Conservation (phyloP, 495 filamentous ascomycete species). For the Penicillium atrosanguineum region DNA sequence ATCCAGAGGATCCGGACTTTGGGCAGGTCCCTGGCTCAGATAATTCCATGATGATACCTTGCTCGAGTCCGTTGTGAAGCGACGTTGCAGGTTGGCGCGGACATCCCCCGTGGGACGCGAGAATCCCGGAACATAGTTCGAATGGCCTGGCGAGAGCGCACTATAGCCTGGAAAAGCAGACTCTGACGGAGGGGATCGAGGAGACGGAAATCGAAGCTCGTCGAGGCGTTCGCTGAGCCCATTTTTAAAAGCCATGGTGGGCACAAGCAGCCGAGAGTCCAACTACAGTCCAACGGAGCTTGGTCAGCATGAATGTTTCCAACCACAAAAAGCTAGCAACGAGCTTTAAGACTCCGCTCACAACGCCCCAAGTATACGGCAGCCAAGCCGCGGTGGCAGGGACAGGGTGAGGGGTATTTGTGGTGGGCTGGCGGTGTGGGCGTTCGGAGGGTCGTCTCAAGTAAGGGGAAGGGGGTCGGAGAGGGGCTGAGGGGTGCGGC, state of each 20-base stretch:
- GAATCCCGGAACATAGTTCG: conserved; percentile 53
- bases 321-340: not conserved
- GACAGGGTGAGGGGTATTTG: conserved; percentile 1
- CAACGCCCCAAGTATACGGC: not conserved
- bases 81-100: conserved; percentile 74
- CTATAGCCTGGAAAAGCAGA: conserved; percentile 67
- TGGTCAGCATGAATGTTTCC: conserved; percentile 18
- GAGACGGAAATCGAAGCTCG: conserved; percentile 74
- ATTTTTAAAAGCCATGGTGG: conserved; percentile 65
- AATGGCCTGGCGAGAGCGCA: conserved; percentile 65
- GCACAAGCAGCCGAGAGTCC: conserved; percentile 26
- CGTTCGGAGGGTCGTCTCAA: conserved; percentile 22
- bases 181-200: conserved; percentile 70
- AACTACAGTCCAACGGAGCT: conserved; percentile 30
- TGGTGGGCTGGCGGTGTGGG: conserved; percentile 38
- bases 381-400: conserved; percentile 4
- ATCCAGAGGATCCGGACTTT: conserved; percentile 57
- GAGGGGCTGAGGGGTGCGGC: conserved; percentile 45
- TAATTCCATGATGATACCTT: conserved; percentile 73
- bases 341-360: not conserved
- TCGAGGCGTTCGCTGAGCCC: conserved; percentile 65
- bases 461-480: conserved; percentile 35
- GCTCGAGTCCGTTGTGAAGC: conserved; percentile 91
- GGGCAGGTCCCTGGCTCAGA: conserved; percentile 58
- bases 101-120: conserved; percentile 57